Evolutionary conservation across 2,329 filamentous ascomycete species (phyloP).

Genomic region (Nannizzia gypsea): DNA sequence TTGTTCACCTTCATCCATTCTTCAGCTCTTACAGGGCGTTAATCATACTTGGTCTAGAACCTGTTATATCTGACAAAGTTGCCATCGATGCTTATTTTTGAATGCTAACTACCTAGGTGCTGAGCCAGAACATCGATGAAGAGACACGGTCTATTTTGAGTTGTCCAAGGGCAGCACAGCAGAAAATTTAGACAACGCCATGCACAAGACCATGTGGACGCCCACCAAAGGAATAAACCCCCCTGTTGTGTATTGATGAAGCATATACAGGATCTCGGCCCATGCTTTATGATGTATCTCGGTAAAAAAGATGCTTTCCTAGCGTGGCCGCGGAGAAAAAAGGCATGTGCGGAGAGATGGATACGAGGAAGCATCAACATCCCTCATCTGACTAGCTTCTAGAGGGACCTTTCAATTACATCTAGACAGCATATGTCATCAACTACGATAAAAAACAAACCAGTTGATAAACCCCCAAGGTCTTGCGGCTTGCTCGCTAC

Average conservation of each 20-base stretch:
- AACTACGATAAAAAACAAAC: not conserved
- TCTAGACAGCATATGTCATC: not conserved
- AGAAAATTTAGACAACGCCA: not conserved
- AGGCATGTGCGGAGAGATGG: not conserved
- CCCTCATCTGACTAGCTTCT: not conserved
- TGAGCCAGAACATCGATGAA: not conserved
- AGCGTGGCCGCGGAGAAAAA: not conserved
- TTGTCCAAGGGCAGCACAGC: not conserved
- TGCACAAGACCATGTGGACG: not conserved
- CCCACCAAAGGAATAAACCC: not conserved
- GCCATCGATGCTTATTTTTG: not conserved
- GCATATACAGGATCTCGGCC: too few relatives aligned
- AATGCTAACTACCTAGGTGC: not conserved
- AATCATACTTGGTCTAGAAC: not conserved
- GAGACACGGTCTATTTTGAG: not conserved
- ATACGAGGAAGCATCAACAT: not conserved
- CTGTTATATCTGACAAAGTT: not conserved
- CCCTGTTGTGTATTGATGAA: too few relatives aligned
- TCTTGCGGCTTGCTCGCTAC: not conserved
- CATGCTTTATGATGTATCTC: not conserved
- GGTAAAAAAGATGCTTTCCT: conserved; percentile 2
- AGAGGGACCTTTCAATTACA: not conserved
- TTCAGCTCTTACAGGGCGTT: not conserved
- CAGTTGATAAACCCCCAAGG: not conserved
- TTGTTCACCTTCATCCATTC: not conserved